Evolutionary conservation across 331 rosid genomes (phyloP).

Genomic region (Pyrus hybrid): DNA sequence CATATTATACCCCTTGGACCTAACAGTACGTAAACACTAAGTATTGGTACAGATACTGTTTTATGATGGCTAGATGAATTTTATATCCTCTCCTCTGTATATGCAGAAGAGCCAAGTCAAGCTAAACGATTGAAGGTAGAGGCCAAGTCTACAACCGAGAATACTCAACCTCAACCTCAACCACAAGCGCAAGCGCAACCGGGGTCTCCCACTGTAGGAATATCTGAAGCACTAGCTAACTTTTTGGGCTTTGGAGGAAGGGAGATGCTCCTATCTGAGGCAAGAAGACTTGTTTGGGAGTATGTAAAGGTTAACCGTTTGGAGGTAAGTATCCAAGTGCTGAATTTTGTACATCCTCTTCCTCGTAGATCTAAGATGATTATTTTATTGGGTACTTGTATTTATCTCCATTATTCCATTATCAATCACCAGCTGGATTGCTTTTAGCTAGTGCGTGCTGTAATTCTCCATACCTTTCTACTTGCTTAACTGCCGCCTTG

Average conservation of each 20-base stretch:
- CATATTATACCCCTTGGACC: constrained; percentile 75
- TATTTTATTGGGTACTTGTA: background rate
- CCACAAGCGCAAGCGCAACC: background rate
- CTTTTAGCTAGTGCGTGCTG: background rate
- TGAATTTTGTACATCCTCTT: background rate
- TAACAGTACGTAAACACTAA: constrained; percentile 34
- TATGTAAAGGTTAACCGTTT: constrained; percentile 55
- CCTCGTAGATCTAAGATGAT: background rate
- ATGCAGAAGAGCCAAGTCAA: constrained; percentile 43
- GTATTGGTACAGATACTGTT: background rate
- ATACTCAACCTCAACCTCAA: constrained; percentile 19
- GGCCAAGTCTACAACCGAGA: constrained; percentile 28
- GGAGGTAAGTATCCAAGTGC: constrained; percentile 44
- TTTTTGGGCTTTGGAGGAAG: constrained; percentile 51
- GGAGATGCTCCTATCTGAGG: constrained; percentile 68
- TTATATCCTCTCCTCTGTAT: background rate
- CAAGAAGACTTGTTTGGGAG: constrained; percentile 60
- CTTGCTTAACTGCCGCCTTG: background rate
- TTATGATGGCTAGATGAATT: background rate
- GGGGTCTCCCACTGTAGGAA: constrained; percentile 33
- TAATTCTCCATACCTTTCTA: background rate
- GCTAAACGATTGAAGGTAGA: constrained; percentile 54
- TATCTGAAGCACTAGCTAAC: constrained; percentile 72
- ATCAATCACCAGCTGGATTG: background rate
- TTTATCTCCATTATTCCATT: constrained; percentile 1